These are phyloP conservation scores for Ogataea parapolymorpha DNA, from an alignment of 805 yeast genomes.

Conservation along the genomic window DNA sequence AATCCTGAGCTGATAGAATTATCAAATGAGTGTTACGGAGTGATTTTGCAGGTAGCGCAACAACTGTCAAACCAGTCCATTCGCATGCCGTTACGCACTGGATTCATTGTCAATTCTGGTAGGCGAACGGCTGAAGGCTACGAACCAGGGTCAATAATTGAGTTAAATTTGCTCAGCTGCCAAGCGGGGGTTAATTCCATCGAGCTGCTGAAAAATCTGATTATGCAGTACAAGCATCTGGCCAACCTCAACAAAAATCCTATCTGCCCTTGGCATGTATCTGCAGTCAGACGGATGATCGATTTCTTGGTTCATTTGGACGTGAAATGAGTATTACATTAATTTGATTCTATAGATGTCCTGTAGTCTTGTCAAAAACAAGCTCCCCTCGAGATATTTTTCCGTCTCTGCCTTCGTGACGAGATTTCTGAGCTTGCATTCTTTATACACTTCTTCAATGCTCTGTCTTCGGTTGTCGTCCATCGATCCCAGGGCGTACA, in stretches of 20 bases:
- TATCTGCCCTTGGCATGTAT: constrained; percentile 66
- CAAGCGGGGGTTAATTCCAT: constrained; percentile 61
- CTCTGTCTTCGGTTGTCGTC: constrained; percentile 9
- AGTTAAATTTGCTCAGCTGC: constrained; percentile 68
- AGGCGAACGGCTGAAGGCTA: constrained; percentile 5
- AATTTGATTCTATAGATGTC: constrained; percentile 6
- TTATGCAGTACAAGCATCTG: constrained; percentile 57
- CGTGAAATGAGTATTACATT: constrained; percentile 33
- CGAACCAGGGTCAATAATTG: constrained; percentile 38
- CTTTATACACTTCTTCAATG: constrained; percentile 5
- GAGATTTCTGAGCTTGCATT: constrained; percentile 4
- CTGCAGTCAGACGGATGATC: constrained; percentile 61
- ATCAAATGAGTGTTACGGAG: constrained; percentile 50
- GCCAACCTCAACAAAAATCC: constrained; percentile 29
- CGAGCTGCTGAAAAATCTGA: constrained; percentile 50
- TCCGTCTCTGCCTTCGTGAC: not conserved
- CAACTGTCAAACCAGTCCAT: constrained; percentile 71
- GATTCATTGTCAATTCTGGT: constrained; percentile 50
- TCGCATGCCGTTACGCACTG: constrained; percentile 66
- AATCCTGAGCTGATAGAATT: constrained; percentile 42
- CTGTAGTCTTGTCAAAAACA: constrained; percentile 1
- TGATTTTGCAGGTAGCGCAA: constrained; percentile 56
- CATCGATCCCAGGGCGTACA: constrained; percentile 4
- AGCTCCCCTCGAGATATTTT: not conserved
- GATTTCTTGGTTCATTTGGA: constrained; percentile 56